Conservation (phyloP, 2,329 filamentous ascomycete genomes). For the Verticillium albo-atrum region DNA sequence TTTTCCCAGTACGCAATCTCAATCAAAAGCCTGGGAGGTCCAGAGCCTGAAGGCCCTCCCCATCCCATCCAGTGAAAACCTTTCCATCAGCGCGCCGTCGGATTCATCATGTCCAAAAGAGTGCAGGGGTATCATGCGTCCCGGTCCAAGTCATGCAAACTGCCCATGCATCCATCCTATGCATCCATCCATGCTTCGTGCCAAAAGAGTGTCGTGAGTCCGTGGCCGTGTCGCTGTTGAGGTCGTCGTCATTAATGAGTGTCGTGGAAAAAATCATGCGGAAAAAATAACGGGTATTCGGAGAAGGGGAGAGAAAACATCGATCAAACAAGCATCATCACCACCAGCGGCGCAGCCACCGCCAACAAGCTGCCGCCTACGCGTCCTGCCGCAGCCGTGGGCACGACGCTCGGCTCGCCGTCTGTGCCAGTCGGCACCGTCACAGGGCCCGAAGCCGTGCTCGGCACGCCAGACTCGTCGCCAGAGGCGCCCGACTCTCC, state of each 20-base stretch:
- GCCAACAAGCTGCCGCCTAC: neutral
- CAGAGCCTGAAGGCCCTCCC: neutral
- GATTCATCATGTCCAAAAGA: neutral
- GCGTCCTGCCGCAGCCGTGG: neutral
- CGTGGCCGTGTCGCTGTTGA: neutral
- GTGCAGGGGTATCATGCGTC: neutral
- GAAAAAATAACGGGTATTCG: neutral
- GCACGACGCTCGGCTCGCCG: neutral
- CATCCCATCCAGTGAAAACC: neutral
- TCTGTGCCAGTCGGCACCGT: neutral
- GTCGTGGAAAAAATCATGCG: conserved; percentile 4
- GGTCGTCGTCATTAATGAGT: neutral
- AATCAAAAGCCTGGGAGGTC: neutral
- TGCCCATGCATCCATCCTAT: too few relatives aligned
- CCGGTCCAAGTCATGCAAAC: neutral
- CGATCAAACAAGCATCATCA: conserved; percentile 7
- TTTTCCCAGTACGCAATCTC: neutral
- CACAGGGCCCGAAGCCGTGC: neutral
- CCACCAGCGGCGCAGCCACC: conserved; percentile 5
- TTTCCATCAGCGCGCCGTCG: neutral
- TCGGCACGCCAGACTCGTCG: neutral
- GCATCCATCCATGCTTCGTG: neutral
- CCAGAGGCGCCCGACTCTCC: neutral
- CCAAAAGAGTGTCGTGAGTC: neutral
- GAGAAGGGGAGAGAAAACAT: neutral